These are phyloP conservation scores for Arctium minus DNA, from an alignment of 129 eudicot genomes.

Conservation along the genomic window DNA sequence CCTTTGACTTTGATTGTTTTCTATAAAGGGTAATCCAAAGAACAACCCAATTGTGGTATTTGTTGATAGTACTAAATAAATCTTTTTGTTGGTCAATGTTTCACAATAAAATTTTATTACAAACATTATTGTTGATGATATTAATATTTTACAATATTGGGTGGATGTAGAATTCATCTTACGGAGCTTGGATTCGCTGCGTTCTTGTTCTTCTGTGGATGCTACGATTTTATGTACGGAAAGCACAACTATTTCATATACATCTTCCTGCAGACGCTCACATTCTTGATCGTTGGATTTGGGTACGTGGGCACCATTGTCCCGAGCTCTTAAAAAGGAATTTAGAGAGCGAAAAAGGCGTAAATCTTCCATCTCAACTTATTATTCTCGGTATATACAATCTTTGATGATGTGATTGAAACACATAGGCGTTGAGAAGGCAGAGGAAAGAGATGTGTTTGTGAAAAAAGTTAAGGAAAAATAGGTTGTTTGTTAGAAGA, in stretches of 20 bases:
- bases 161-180: constrained; percentile 53
- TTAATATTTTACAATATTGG: neutral
- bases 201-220: constrained; percentile 84
- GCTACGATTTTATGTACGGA: constrained; percentile 83
- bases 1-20: neutral
- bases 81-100: neutral
- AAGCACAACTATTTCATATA: constrained; percentile 80
- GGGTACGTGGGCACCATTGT: constrained; percentile 95
- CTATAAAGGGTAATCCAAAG: neutral
- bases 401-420: constrained; percentile 33
- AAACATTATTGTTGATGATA: neutral
- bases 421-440: constrained; percentile 24
- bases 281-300: constrained; percentile 83
- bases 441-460: constrained; percentile 20
- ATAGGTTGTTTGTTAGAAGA: constrained; percentile 41
- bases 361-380: constrained; percentile 24
- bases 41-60: neutral
- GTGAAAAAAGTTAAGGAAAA: constrained; percentile 22
- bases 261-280: constrained; percentile 88
- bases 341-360: neutral
- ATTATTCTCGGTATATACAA: constrained; percentile 33
- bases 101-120: neutral
- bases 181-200: constrained; percentile 85
- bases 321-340: constrained; percentile 41
- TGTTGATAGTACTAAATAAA: neutral